Conservation (phyloP, 108 stramenopile genomes). For the Cylindrotheca fusiformis region DNA sequence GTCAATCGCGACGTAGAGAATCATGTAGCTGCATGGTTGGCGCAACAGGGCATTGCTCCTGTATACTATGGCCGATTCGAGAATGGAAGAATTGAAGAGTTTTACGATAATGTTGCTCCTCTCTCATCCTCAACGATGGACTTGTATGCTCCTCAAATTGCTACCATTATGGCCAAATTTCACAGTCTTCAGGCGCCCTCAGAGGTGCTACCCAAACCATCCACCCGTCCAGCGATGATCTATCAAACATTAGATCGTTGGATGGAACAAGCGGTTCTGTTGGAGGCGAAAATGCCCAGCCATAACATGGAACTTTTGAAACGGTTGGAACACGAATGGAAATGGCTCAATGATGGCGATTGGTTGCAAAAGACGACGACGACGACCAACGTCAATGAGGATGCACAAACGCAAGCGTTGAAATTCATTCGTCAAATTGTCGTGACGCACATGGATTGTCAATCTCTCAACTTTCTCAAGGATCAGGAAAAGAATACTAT, state of each 20-base stretch:
- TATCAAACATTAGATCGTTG: constrained; percentile 6
- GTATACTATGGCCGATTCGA: constrained; percentile 60
- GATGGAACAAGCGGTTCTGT: constrained; percentile 2
- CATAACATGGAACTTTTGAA: constrained; percentile 4
- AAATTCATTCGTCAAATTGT: constrained; percentile 41
- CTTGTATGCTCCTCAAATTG: constrained; percentile 39
- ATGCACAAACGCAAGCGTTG: constrained; percentile 10
- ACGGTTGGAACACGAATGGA: constrained; percentile 26
- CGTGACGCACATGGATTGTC: constrained; percentile 63
- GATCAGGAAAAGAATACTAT: constrained; percentile 23
- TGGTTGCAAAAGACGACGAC: not conserved
- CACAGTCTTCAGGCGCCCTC: constrained; percentile 23
- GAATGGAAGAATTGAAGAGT: constrained; percentile 78
- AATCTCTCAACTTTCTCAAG: constrained; percentile 47
- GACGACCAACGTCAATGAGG: not conserved
- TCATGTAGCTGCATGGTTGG: constrained; percentile 50
- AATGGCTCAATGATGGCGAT: constrained; percentile 33
- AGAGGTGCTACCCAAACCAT: constrained; percentile 11
- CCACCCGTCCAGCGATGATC: not conserved
- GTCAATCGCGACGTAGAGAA: constrained; percentile 48
- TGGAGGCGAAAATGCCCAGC: too few relatives aligned
- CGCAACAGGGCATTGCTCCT: constrained; percentile 43
- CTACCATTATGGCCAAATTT: constrained; percentile 38
- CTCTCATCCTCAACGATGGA: constrained; percentile 36
- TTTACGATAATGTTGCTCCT: constrained; percentile 44